Evolutionary conservation across 75 land plant genomes (phyloP), one percentile per base, ranked within the genome.

Genomic region (Pinus taeda): DNA sequence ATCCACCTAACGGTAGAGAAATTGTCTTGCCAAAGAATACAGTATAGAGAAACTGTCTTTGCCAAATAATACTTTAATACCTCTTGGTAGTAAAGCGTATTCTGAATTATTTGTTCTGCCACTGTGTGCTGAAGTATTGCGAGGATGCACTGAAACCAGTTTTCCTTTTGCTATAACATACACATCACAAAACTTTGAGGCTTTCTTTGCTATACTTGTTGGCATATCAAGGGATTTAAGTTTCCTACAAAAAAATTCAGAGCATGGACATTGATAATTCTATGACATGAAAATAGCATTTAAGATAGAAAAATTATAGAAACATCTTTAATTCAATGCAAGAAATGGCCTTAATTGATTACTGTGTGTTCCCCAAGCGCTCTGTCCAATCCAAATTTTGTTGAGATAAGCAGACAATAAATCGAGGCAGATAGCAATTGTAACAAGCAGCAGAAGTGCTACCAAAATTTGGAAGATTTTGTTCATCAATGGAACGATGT

Each of bases 81-180:
- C 71, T 69, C 22, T 69, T 39, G 71, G 39, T 69, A 20, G 21
- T 20, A 7, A 37, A 37, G 42, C 6, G 9, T 17, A n/a, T 39
- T 69, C 21, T 37, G 24, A 69, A 69, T 39, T 20, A 42, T 9
- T 0, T 12, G n/a, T 69, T 22, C 39, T 45, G 39, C 71, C 18
- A n/a, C 6, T 20, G 18, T 69, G 42, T 39, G 20, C 49, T 1
- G 71, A 39, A 18, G 71, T 20, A 39, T 18, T 20, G 22, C n/a
- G 18, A 37, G 71, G 11, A n/a, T 69, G 71, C 60, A 80, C 69
- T 4, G 65, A 76, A 45, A 59, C 45, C 36, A 80, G 60, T 71
- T 81, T 90, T 13, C 82, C 89, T 67, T 85, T 87, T 20, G 81
- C 45, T 57, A 87, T 79, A 33, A 85, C 85, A 79, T 80, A 87